phyloP scores from a whole-genome alignment of 116 monocot species.

The Papilionanthe hybrid region DNA sequence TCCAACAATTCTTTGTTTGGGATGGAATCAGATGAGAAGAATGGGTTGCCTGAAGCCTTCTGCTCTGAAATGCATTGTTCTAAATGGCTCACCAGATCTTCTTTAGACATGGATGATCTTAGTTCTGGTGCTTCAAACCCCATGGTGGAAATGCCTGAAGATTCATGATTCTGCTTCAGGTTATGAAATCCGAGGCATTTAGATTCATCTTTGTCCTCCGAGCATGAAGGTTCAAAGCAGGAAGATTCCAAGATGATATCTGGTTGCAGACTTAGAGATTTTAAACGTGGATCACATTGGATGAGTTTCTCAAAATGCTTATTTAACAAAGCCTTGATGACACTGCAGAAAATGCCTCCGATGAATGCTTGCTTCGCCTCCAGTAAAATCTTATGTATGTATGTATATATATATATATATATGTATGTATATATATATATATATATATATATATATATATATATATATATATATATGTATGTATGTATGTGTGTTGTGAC shows the following conservation, averaged over 20 bases:
- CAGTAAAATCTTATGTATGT: slow-evolving; percentile 47
- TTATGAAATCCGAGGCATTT: slow-evolving; percentile 38
- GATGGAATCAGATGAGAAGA: not conserved
- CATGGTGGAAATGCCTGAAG: slow-evolving; percentile 22
- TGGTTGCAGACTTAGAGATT: slow-evolving; percentile 59
- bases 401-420: too few species aligned
- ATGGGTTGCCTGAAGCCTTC: slow-evolving; percentile 17
- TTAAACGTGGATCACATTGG: slow-evolving; percentile 72
- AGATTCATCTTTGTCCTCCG: slow-evolving; percentile 51
- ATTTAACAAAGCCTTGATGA: slow-evolving; percentile 61
- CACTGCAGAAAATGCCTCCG: slow-evolving; percentile 71
- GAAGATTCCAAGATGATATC: slow-evolving; percentile 64
- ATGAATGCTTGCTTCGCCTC: slow-evolving; percentile 30
- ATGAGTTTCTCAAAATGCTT: slow-evolving; percentile 97
- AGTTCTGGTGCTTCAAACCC: slow-evolving; percentile 43
- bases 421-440: too few species aligned
- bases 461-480: too few species aligned
- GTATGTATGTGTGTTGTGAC: too few species aligned
- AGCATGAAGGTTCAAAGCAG: slow-evolving; percentile 64
- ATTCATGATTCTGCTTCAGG: slow-evolving; percentile 29
- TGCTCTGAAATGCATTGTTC: slow-evolving; percentile 57
- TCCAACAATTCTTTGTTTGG: not conserved
- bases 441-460: too few species aligned
- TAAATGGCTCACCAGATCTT: slow-evolving; percentile 61
- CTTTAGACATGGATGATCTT: slow-evolving; percentile 61